Evolutionary conservation across 2,329 filamentous ascomycete genomes (phyloP).

Genomic region (Penicillium janthinellum): DNA sequence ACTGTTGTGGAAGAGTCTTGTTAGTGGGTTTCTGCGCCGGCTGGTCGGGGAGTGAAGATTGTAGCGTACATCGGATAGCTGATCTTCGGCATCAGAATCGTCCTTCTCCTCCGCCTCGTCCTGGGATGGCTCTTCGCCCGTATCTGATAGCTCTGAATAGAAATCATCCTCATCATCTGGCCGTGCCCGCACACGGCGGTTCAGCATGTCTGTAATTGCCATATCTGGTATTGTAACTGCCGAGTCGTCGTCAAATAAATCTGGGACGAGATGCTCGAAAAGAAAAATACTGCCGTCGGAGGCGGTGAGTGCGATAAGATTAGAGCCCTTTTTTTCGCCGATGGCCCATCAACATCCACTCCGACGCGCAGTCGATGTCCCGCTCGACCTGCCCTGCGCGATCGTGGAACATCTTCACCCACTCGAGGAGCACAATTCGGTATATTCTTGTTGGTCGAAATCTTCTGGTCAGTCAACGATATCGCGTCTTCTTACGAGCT

Average conservation of each 20-base stretch:
- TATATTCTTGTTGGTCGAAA: background rate
- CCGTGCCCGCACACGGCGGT: conserved; percentile 46
- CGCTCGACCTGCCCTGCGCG: background rate
- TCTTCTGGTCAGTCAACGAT: background rate
- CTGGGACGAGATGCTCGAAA: conserved; percentile 8
- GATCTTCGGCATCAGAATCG: conserved; percentile 22
- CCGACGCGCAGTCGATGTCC: conserved; percentile 5
- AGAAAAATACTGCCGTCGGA: conserved; percentile 31
- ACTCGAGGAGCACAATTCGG: background rate
- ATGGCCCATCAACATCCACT: conserved; percentile 8
- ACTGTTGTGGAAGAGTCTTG: background rate
- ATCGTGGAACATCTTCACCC: background rate
- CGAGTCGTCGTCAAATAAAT: background rate
- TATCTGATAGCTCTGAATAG: conserved; percentile 33
- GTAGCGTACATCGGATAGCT: conserved; percentile 20
- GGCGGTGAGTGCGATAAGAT: conserved; percentile 30
- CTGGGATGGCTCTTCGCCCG: conserved; percentile 23
- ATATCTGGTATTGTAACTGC: conserved; percentile 22
- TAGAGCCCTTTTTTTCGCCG: conserved; percentile 25
- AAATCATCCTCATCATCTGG: conserved; percentile 47
- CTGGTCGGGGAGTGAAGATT: background rate
- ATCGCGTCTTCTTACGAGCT: background rate
- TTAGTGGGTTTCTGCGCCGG: background rate
- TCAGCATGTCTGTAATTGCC: conserved; percentile 42
- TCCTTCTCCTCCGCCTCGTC: conserved; percentile 12